Percentiles rank a stretch among this genome's conserved stretches.
Conservation (phyloP, 495 filamentous ascomycete genomes). For the Viridothelium virens region DNA sequence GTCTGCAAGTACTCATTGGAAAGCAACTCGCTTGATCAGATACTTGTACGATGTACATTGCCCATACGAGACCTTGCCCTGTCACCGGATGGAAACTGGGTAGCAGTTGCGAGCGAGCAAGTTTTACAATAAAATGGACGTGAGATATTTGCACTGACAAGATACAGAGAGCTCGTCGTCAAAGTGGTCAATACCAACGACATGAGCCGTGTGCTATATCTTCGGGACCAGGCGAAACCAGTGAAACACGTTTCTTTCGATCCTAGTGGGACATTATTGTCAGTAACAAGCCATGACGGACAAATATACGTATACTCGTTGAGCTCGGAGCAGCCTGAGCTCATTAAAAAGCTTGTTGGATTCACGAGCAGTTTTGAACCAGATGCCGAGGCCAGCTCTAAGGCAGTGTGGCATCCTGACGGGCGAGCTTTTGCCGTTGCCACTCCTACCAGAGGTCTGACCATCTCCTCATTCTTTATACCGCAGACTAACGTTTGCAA, state of each 20-base stretch:
- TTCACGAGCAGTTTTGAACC: slow-evolving; percentile 70
- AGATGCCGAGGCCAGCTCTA: slow-evolving; percentile 67
- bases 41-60: slow-evolving; percentile 72
- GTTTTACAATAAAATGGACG: slow-evolving; percentile 20
- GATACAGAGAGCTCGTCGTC: slow-evolving; percentile 67
- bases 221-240: slow-evolving; percentile 75
- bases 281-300: slow-evolving; percentile 82
- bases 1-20: slow-evolving; percentile 78
- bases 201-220: slow-evolving; percentile 60
- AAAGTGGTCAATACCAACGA: slow-evolving; percentile 78
- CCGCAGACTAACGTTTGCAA: not conserved
- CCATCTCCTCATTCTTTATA: not conserved
- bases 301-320: slow-evolving; percentile 83
- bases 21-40: slow-evolving; percentile 66
- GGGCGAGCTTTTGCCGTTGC: slow-evolving; percentile 82
- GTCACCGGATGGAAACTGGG: slow-evolving; percentile 78
- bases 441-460: slow-evolving; percentile 55
- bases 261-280: slow-evolving; percentile 63
- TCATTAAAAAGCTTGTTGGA: slow-evolving; percentile 76
- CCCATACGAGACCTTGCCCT: slow-evolving; percentile 79
- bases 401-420: slow-evolving; percentile 86
- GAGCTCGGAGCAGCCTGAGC: slow-evolving; percentile 66
- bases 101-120: slow-evolving; percentile 88
- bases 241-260: slow-evolving; percentile 87
- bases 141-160: slow-evolving; percentile 12